Evolutionary conservation across 1,284 basidiomycete genomes (phyloP), one percentile per base, ranked within the genome.

Genomic region (Sporisorium scitamineum): DNA sequence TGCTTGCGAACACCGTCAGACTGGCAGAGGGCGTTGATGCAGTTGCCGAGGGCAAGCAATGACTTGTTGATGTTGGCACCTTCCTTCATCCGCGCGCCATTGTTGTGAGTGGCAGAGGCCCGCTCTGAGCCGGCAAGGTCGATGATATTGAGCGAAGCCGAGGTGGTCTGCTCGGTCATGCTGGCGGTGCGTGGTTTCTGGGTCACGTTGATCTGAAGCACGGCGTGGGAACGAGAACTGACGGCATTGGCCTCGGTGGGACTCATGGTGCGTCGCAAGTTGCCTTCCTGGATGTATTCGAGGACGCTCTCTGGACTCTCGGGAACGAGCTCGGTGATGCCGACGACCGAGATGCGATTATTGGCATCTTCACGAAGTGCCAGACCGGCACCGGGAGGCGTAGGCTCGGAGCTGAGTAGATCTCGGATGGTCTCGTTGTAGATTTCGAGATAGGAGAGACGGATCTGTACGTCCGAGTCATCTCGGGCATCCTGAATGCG

Each of bases 11-110:
- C 54, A 18, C 79, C 80, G n/a, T 76, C 82, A 13, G 80, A 75
- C 51, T 81, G 78, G 73, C 84, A 85, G 37, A 85, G 77, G 11
- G 84, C 84, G 54, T 84, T 85, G 77, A 85, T 85, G 77, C 84
- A 85, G 61, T 83, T 83, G 53, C 83, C 84, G 31, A 85, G 78
- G 7, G 84, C 84, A 10, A 85, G 79, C 9, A 85, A 76, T 27
- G 81, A 83, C 67, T 83, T 83, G 79, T 85, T 85, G 76, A 85
- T 85, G 67, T 85, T 85, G 47, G 84, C 84, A n/a, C 84, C 84
- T 61, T 85, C 84, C 57, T 84, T 85, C 84, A 85, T 85, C 18
- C 84, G 80, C 18, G 79, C 73, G n/a, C 84, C 84, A 27, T 82
- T 83, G 76, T 85, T 85, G 50, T 73, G 63, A 5, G 84, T 85